Percentiles rank a stretch among this genome's conserved stretches.
These are phyloP conservation scores for Raffaelea arxii DNA, from an alignment of 2,329 filamentous ascomycete genomes.

Conservation along the genomic window DNA sequence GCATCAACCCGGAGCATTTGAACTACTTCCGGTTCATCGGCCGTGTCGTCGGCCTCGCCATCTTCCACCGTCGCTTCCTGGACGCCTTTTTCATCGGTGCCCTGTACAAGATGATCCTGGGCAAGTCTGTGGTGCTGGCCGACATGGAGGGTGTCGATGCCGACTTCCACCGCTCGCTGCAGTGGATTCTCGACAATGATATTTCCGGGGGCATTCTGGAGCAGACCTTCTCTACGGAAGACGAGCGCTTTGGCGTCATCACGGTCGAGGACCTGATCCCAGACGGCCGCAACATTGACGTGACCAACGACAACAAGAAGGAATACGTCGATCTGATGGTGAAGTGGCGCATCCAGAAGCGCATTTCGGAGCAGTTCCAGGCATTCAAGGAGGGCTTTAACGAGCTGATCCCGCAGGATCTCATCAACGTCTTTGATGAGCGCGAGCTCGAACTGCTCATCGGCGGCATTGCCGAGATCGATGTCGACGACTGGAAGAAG, in stretches of 20 bases:
- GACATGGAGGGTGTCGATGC: constrained; percentile 99
- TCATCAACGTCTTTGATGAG: constrained; percentile 98
- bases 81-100: constrained; percentile 99
- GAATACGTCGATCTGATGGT: constrained; percentile 98
- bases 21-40: constrained; percentile 99
- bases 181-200: constrained; percentile 97
- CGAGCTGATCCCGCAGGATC: constrained; percentile 89
- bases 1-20: constrained; percentile 97
- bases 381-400: constrained; percentile 97
- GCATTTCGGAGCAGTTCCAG: constrained; percentile 95
- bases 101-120: constrained; percentile 98
- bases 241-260: constrained; percentile 92
- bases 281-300: constrained; percentile 80
- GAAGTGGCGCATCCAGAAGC: constrained; percentile 98
- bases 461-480: constrained; percentile 98
- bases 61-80: constrained; percentile 95
- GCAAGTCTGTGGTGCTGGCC: constrained; percentile 80
- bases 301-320: constrained; percentile 98
- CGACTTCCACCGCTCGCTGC: constrained; percentile 91
- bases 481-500: constrained; percentile 99
- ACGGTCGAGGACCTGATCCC: constrained; percentile 91
- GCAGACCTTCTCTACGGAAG: constrained; percentile 92
- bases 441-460: constrained; percentile 93
- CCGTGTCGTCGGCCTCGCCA: constrained; percentile 89
- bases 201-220: constrained; percentile 87